A percentile compares a stretch with the other conserved stretches of the same genome.
Conservation (phyloP, 805 yeast species). For the Kurtzmaniella fragi region DNA sequence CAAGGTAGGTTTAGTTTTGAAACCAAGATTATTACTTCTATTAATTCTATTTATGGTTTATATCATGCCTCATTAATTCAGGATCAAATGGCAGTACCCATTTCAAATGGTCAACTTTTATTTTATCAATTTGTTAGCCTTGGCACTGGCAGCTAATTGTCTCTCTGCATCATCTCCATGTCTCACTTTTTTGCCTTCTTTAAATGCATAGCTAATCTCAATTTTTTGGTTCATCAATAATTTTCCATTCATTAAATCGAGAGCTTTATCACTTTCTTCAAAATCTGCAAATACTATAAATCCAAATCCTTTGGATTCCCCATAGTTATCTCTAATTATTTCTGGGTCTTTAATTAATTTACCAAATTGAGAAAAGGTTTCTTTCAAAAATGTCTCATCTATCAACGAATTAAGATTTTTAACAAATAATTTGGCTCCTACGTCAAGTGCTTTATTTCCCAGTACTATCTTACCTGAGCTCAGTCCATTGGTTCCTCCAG, state of each 20-base stretch:
- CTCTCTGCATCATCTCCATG: conserved; percentile 85
- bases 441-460: conserved; percentile 19
- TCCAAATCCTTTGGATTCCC: conserved; percentile 58
- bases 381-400: conserved; percentile 51
- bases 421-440: conserved; percentile 49
- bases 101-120: too few species aligned
- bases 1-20: too few species aligned
- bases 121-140: conserved; percentile 26
- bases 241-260: conserved; percentile 63
- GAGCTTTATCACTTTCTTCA: conserved; percentile 66
- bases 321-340: conserved; percentile 45
- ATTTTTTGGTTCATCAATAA: conserved; percentile 63
- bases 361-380: conserved; percentile 70
- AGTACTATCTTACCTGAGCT: conserved; percentile 7
- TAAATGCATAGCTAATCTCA: conserved; percentile 64
- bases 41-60: too few species aligned
- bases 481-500: conserved; percentile 7
- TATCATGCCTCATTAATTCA: too few species aligned
- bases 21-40: too few species aligned
- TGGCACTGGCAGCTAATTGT: conserved; percentile 59
- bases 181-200: conserved; percentile 45
- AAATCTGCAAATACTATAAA: conserved; percentile 62
- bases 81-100: too few species aligned
- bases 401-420: conserved; percentile 65
- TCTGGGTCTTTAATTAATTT: conserved; percentile 45